These are phyloP conservation scores for Begonia fuchsioides DNA, from an alignment of 306 rosid species.

Conservation along the genomic window DNA sequence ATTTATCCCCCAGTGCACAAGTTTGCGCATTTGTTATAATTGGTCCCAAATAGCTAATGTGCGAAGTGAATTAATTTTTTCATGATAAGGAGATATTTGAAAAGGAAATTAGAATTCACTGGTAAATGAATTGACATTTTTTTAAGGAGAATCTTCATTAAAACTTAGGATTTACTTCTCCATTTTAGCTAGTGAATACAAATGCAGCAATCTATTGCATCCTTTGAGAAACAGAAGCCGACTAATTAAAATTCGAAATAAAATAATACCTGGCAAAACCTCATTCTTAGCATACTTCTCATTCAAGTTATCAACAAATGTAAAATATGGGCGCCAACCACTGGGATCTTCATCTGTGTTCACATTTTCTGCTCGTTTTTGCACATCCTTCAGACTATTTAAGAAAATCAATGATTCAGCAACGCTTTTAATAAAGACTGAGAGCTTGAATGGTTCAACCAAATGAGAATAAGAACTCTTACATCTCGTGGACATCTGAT, in stretches of 20 bases:
- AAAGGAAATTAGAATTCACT: too few relatives aligned
- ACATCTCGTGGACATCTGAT: constrained; percentile 61
- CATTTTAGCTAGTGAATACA: too few relatives aligned
- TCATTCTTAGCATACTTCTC: constrained; percentile 81
- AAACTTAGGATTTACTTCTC: too few relatives aligned
- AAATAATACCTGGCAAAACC: constrained; percentile 48
- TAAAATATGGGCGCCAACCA: constrained; percentile 89
- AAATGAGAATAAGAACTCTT: constrained; percentile 21
- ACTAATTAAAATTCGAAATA: neutral
- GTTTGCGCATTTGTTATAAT: too few relatives aligned
- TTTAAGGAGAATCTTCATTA: too few relatives aligned
- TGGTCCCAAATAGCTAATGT: too few relatives aligned
- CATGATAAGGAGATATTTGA: too few relatives aligned
- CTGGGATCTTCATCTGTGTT: constrained; percentile 87
- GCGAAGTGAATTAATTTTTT: too few relatives aligned
- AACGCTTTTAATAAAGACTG: constrained; percentile 4
- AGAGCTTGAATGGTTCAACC: constrained; percentile 10
- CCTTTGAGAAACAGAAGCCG: too few relatives aligned
- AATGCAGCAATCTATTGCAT: too few relatives aligned
- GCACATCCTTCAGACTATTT: constrained; percentile 55
- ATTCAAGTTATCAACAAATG: constrained; percentile 44
- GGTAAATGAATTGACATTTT: too few relatives aligned
- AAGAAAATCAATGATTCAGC: constrained; percentile 5
- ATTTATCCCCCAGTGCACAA: too few relatives aligned
- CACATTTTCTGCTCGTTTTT: constrained; percentile 53